Conservation (phyloP, 139 green algal genomes). For the Picochlorum sp. region DNA sequence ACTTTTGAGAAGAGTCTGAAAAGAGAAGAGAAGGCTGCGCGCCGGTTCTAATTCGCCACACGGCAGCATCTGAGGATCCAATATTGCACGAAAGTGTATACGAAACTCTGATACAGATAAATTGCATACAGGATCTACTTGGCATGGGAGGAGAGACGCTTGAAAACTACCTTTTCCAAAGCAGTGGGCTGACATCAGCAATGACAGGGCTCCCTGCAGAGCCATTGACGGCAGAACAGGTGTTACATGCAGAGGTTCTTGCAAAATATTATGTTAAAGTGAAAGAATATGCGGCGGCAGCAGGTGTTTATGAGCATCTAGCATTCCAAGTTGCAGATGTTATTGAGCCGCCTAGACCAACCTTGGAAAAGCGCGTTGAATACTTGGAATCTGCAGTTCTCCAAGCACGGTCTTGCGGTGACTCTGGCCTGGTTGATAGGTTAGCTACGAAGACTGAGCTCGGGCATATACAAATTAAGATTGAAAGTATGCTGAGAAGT, state of each 20-base stretch:
- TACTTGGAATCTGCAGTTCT: slow-evolving; percentile 50
- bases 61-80: slow-evolving; percentile 25
- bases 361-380: slow-evolving; percentile 45
- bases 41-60: slow-evolving; percentile 15
- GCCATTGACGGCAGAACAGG: slow-evolving; percentile 23
- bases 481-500: slow-evolving; percentile 3
- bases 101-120: slow-evolving; percentile 37
- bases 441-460: slow-evolving; percentile 40
- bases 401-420: slow-evolving; percentile 50
- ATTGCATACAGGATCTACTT: slow-evolving; percentile 30
- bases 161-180: slow-evolving; percentile 46
- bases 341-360: slow-evolving; percentile 31
- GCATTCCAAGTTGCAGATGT: slow-evolving; percentile 33
- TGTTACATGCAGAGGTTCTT: slow-evolving; percentile 38
- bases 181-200: slow-evolving; percentile 31
- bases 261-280: slow-evolving; percentile 46
- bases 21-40: slow-evolving; percentile 15
- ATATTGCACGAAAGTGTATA: slow-evolving; percentile 51
- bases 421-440: slow-evolving; percentile 37
- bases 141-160: slow-evolving; percentile 29
- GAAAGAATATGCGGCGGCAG: slow-evolving; percentile 22
- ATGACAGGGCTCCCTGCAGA: slow-evolving; percentile 6
- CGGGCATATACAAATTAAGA: slow-evolving; percentile 45
- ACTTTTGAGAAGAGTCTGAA: slow-evolving; percentile 24
- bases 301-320: slow-evolving; percentile 47